phyloP scores from a whole-genome alignment of 2,329 filamentous ascomycete genomes.

The Macrophomina phaseolina region DNA sequence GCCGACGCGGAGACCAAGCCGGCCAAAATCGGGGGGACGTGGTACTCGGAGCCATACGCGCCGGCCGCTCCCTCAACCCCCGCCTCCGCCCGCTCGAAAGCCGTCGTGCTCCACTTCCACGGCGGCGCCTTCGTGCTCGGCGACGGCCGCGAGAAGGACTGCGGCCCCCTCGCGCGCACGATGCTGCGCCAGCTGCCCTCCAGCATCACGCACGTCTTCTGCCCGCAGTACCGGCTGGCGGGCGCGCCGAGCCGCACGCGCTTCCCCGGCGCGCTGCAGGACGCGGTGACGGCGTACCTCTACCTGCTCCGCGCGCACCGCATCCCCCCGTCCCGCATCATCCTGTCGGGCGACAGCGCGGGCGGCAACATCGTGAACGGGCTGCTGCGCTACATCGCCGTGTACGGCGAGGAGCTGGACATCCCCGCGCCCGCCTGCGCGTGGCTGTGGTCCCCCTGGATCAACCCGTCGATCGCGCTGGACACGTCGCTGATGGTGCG shows the following conservation, averaged over 20 bases:
- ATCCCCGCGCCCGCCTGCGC: conserved; percentile 46
- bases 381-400: conserved; percentile 54
- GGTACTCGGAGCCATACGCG: conserved; percentile 43
- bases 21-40: conserved; percentile 48
- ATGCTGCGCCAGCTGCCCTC: conserved; percentile 39
- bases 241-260: conserved; percentile 48
- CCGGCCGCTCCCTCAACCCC: background rate
- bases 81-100: conserved; percentile 29
- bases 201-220: conserved; percentile 45
- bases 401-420: conserved; percentile 42
- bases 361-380: conserved; percentile 55
- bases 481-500: conserved; percentile 34
- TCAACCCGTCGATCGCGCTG: conserved; percentile 42
- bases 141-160: conserved; percentile 46
- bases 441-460: conserved; percentile 53
- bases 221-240: conserved; percentile 57
- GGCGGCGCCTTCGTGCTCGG: conserved; percentile 56
- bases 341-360: conserved; percentile 57
- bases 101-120: conserved; percentile 55
- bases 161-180: conserved; percentile 35
- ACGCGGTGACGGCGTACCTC: conserved; percentile 53
- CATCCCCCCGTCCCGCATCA: conserved; percentile 49
- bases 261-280: conserved; percentile 60
- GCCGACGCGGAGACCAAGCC: conserved; percentile 42
- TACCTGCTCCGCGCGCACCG: conserved; percentile 51